phyloP scores from a whole-genome alignment of 805 yeast genomes.

The Isabelozyma heimii region DNA sequence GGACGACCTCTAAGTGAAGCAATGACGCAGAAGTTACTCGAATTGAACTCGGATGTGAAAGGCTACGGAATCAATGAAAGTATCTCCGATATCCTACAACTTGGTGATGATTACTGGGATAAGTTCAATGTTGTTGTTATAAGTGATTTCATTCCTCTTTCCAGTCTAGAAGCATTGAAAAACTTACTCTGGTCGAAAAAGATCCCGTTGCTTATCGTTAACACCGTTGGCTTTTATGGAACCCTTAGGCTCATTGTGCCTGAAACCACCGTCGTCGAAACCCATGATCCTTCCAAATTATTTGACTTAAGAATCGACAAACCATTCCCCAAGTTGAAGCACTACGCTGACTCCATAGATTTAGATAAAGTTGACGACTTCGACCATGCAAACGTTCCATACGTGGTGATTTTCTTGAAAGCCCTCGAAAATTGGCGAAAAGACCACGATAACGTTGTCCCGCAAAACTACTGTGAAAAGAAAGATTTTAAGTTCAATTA shows the following conservation, averaged over 20 bases:
- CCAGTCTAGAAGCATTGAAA: slow-evolving; percentile 22
- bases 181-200: slow-evolving; percentile 37
- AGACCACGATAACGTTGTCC: slow-evolving; percentile 25
- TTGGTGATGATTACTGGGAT: slow-evolving; percentile 39
- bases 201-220: slow-evolving; percentile 55
- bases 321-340: slow-evolving; percentile 70
- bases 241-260: slow-evolving; percentile 47
- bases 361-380: slow-evolving; percentile 43
- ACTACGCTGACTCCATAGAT: slow-evolving; percentile 50
- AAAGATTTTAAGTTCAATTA: slow-evolving; percentile 30
- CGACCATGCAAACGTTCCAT: slow-evolving; percentile 67
- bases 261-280: slow-evolving; percentile 69
- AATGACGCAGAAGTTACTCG: slow-evolving; percentile 42
- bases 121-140: slow-evolving; percentile 50
- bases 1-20: slow-evolving; percentile 41
- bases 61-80: slow-evolving; percentile 25
- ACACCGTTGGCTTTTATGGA: slow-evolving; percentile 66
- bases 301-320: slow-evolving; percentile 64
- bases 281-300: slow-evolving; percentile 62
- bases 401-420: slow-evolving; percentile 56
- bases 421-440: slow-evolving; percentile 44
- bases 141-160: slow-evolving; percentile 22
- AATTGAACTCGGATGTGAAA: slow-evolving; percentile 59
- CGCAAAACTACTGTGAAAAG: slow-evolving; percentile 40
- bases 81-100: slow-evolving; percentile 8